A percentile compares a stretch with the other conserved stretches of the same genome.
phyloP scores from a whole-genome alignment of 1,139 yeast species.

The Suhomyces chickasaworum region DNA sequence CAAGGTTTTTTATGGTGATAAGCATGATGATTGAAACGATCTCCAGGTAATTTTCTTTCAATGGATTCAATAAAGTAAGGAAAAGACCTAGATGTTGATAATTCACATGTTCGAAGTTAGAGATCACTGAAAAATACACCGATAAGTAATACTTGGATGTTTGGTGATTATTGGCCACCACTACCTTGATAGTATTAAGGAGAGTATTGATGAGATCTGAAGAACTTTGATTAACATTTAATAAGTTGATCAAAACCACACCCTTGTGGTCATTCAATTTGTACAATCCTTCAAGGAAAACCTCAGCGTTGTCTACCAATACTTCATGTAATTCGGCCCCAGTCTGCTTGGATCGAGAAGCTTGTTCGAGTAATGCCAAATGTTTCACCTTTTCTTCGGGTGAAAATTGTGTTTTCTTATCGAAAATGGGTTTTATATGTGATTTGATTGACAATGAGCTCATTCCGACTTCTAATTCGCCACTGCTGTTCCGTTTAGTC shows the following conservation, averaged over 20 bases:
- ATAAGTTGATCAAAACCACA: conserved; percentile 6
- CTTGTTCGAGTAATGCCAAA: conserved; percentile 1
- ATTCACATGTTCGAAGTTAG: conserved; percentile 23
- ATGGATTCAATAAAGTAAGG: conserved; percentile 24
- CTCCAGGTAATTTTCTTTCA: conserved; percentile 16
- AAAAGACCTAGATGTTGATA: conserved; percentile 30
- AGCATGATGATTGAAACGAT: conserved; percentile 25
- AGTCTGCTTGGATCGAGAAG: conserved; percentile 19
- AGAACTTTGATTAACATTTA: conserved; percentile 9
- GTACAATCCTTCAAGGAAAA: conserved; percentile 23
- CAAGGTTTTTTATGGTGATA: conserved; percentile 29
- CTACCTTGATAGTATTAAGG: conserved; percentile 7
- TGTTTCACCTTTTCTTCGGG: background rate
- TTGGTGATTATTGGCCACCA: conserved; percentile 1
- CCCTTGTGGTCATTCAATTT: conserved; percentile 21
- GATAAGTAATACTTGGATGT: conserved; percentile 19
- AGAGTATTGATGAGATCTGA: conserved; percentile 10
- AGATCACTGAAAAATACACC: conserved; percentile 22
- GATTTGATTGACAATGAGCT: background rate
- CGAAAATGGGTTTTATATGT: background rate
- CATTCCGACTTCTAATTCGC: background rate
- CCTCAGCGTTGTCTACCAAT: conserved; percentile 22
- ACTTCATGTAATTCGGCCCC: conserved; percentile 20
- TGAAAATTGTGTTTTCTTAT: background rate
- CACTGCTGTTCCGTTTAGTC: background rate